Base-by-base conservation (phyloP, 495 filamentous ascomycete species). In the Penicillium roqueforti region DNA sequence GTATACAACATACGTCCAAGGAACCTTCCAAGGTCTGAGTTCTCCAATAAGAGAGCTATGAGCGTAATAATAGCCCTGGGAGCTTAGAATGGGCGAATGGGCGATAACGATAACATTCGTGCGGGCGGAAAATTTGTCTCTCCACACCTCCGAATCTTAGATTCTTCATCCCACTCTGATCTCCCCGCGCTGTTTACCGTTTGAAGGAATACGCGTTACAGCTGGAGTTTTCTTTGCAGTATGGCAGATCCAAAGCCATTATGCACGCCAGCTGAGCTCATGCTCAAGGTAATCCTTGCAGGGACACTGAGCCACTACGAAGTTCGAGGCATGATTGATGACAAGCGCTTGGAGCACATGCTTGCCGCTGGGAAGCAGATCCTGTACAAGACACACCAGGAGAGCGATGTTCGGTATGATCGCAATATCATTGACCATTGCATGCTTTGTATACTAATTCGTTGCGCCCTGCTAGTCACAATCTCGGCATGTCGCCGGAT, bases 401-500 rank as follows among this genome's bases (percentile, higher is more conserved):
- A 78, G 47, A 77, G 74, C 52, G 74, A 77, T 52, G 74, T 77
- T 43, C 68, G 75, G 75, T 77, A 72, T 47, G 58, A 28, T 75
- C 70, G 38, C 49, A 4, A 9, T 38, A 14, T 40, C 0, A 25
- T 25, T 29, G 16, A 20, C 19, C 20, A 28, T 6, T 47, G 8
- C 2, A 20, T 20, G 8, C 7, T 39, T 29, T 5, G 16, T 16
- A 11, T 37, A 26, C 46, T 56, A 25, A 56, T 26, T 10, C 32
- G 16, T 38, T 50, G 16, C 48, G 28, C 25, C 44, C 11, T 49
- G 3, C 41, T 47, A 71, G 66, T 48, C 61, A 74, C 38, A 66
- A 69, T 77, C 78, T 71, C 67, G 87, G 72, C 61, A 72, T 63
- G 68, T 88, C 63, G 65, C 82, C 45, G 63, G 82, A 86, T 48